These are phyloP conservation scores for Kluyveromyces siamensis DNA, from an alignment of 805 yeast genomes.

Conservation along the genomic window DNA sequence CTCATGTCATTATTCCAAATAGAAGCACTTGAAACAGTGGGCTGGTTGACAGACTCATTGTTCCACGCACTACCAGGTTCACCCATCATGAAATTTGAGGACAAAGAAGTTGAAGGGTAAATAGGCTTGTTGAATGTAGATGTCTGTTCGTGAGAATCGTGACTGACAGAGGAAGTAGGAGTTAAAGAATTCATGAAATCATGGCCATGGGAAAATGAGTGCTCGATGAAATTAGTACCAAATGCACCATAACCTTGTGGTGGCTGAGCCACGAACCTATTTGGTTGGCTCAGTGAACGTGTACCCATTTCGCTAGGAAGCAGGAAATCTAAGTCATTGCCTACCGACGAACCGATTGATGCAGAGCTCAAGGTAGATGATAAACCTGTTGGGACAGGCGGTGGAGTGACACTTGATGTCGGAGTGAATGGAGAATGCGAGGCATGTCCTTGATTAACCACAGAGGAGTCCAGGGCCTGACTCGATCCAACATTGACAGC, in stretches of 20 bases:
- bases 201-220: background rate
- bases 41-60: background rate
- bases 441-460: background rate
- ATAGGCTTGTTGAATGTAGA: background rate
- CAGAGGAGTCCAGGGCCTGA: background rate
- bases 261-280: slow-evolving; percentile 1
- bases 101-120: background rate
- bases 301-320: slow-evolving; percentile 8
- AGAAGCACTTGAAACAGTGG: slow-evolving; percentile 1
- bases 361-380: slow-evolving; percentile 13
- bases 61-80: background rate
- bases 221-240: background rate
- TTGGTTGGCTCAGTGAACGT: background rate
- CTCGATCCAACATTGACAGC: background rate
- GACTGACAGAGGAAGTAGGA: background rate
- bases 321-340: slow-evolving; percentile 10
- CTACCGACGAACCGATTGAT: slow-evolving; percentile 11
- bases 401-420: slow-evolving; percentile 10
- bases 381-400: slow-evolving; percentile 10
- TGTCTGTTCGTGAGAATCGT: background rate
- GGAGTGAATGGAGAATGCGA: slow-evolving; percentile 1
- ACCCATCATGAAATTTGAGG: background rate
- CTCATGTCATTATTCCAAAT: slow-evolving; percentile 31
- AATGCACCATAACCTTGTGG: background rate
- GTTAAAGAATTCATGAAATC: background rate